Evolutionary conservation across 2,329 filamentous ascomycete species (phyloP).

Genomic region (Ophiostoma novo-ulmi): DNA sequence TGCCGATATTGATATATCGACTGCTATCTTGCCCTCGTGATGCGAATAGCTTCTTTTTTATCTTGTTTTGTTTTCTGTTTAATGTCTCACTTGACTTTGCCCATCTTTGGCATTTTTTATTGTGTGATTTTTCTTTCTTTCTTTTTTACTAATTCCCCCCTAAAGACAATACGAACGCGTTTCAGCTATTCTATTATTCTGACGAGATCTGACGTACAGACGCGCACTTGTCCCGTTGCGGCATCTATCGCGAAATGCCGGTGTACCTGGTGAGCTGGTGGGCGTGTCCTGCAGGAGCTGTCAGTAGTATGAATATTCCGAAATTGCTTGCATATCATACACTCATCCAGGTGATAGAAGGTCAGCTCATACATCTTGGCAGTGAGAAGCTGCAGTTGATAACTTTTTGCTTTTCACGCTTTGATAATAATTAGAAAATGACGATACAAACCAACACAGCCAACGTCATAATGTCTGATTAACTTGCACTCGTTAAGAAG

Average conservation of each 20-base stretch:
- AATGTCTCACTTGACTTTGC: not conserved
- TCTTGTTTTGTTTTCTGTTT: not conserved
- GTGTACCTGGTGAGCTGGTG: not conserved
- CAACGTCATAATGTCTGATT: too few relatives aligned
- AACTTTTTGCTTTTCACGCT: not conserved
- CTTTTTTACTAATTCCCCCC: not conserved
- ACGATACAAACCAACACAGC: too few relatives aligned
- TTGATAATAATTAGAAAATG: not conserved
- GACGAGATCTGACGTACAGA: not conserved
- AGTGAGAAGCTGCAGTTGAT: not conserved
- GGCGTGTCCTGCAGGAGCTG: not conserved
- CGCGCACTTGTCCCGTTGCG: not conserved
- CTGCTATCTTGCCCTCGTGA: not conserved
- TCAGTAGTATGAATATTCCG: not conserved
- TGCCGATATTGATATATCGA: not conserved
- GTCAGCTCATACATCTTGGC: not conserved
- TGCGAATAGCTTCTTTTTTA: not conserved
- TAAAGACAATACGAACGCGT: not conserved
- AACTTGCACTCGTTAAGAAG: too few relatives aligned
- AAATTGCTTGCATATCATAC: not conserved
- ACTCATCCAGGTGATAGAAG: not conserved
- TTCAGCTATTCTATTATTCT: not conserved
- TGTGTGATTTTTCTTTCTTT: not conserved
- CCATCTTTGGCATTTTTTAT: too few relatives aligned
- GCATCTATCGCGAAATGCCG: conserved; percentile 9